Conservation (phyloP, 495 filamentous ascomycete species). For the Penicillium angulare region DNA sequence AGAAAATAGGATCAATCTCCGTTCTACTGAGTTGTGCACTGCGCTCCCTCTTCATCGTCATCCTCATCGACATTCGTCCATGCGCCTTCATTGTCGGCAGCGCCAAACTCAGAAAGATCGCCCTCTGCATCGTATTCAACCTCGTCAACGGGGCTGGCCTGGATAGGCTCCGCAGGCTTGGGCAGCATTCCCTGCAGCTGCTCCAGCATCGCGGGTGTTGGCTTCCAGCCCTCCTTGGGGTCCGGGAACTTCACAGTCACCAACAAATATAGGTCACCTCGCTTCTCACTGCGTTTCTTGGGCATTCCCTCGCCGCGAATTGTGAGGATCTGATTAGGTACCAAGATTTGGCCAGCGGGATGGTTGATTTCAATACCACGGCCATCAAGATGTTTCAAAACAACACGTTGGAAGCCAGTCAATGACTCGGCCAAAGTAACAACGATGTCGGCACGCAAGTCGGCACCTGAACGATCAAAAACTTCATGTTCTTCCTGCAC, state of each 20-base stretch:
- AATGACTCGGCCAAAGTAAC: constrained; percentile 83
- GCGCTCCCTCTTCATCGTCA: constrained; percentile 58
- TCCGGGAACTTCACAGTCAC: constrained; percentile 89
- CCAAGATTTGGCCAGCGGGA: constrained; percentile 68
- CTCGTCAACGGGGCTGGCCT: constrained; percentile 75
- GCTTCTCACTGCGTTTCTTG: constrained; percentile 73
- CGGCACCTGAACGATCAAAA: constrained; percentile 78
- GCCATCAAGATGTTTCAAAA: constrained; percentile 90
- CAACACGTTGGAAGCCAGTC: constrained; percentile 84
- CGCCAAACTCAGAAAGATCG: constrained; percentile 74
- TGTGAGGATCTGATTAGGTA: constrained; percentile 79
- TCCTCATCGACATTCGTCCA: constrained; percentile 83
- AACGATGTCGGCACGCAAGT: constrained; percentile 75
- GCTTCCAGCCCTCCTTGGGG: constrained; percentile 59
- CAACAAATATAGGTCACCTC: constrained; percentile 83
- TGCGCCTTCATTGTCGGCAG: constrained; percentile 66
- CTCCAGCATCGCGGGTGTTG: constrained; percentile 62
- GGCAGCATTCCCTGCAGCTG: constrained; percentile 75
- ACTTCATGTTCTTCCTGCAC: constrained; percentile 75
- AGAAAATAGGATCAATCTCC: constrained; percentile 8
- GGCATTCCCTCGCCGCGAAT: constrained; percentile 93
- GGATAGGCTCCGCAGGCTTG: constrained; percentile 54
- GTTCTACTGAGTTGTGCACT: constrained; percentile 84
- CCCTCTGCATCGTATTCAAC: constrained; percentile 81
- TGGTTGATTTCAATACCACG: constrained; percentile 81